Evolutionary conservation across 2,329 filamentous ascomycete genomes (phyloP).

Genomic region (Penicillium expansum): DNA sequence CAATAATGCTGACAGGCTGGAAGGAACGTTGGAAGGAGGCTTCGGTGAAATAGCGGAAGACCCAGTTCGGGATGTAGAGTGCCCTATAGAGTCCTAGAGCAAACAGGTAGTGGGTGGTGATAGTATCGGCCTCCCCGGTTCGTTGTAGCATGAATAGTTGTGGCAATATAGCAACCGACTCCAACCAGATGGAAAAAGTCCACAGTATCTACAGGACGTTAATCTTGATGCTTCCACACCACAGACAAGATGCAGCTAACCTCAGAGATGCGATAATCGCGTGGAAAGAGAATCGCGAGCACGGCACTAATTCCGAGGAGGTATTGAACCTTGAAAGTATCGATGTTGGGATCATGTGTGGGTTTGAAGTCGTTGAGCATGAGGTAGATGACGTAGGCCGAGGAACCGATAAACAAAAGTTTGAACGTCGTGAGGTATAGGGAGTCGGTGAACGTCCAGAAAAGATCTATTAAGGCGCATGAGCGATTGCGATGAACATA

Average conservation of each 20-base stretch:
- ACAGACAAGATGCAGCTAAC: conserved; percentile 34
- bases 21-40: conserved; percentile 75
- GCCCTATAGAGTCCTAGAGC: conserved; percentile 88
- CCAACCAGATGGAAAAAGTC: conserved; percentile 98
- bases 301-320: conserved; percentile 76
- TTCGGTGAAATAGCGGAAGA: conserved; percentile 83
- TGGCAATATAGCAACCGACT: conserved; percentile 92
- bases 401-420: conserved; percentile 85
- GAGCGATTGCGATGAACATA: not conserved
- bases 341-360: conserved; percentile 92
- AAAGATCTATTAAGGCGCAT: conserved; percentile 60
- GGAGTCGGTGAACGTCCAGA: conserved; percentile 76
- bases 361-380: conserved; percentile 98
- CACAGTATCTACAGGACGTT: conserved; percentile 68
- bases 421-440: conserved; percentile 96
- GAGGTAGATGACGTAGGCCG: conserved; percentile 92
- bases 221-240: conserved; percentile 12
- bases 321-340: conserved; percentile 97
- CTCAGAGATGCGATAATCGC: conserved; percentile 74
- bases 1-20: conserved; percentile 83
- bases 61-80: conserved; percentile 98
- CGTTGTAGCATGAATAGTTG: conserved; percentile 98
- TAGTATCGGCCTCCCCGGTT: conserved; percentile 98
- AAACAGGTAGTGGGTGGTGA: conserved; percentile 96
- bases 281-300: conserved; percentile 78